These are phyloP conservation scores for Scedosporium dehoogii DNA, from an alignment of 2,329 filamentous ascomycete species.

Conservation along the genomic window DNA sequence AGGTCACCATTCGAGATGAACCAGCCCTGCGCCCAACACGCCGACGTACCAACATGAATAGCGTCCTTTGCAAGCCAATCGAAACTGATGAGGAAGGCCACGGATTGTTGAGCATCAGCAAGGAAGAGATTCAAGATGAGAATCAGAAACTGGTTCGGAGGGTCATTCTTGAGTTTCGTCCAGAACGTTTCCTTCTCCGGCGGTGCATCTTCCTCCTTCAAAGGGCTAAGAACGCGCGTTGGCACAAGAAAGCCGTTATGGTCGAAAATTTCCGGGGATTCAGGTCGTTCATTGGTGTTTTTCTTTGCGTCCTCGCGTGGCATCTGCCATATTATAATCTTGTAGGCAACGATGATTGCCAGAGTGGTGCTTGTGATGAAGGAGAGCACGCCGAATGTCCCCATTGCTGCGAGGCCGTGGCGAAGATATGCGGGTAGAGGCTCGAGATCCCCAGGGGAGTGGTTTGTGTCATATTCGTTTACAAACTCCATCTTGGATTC, in stretches of 20 bases:
- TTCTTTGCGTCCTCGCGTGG: conserved; percentile 10
- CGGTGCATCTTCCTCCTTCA: not conserved
- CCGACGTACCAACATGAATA: conserved; percentile 40
- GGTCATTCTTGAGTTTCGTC: conserved; percentile 19
- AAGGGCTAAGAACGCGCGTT: not conserved
- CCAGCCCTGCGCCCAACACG: conserved; percentile 58
- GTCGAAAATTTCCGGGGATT: conserved; percentile 26
- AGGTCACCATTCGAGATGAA: conserved; percentile 58
- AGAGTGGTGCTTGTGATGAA: conserved; percentile 23
- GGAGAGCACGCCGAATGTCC: conserved; percentile 24
- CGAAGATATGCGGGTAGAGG: conserved; percentile 24
- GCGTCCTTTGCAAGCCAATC: conserved; percentile 45
- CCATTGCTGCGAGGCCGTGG: conserved; percentile 26
- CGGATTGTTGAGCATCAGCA: conserved; percentile 56
- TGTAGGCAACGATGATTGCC: conserved; percentile 23
- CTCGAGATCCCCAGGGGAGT: conserved; percentile 19
- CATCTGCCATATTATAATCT: conserved; percentile 24
- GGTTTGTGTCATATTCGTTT: conserved; percentile 16
- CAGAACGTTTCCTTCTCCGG: conserved; percentile 11
- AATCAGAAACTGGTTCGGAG: conserved; percentile 57
- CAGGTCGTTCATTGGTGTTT: conserved; percentile 11
- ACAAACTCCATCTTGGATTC: not conserved
- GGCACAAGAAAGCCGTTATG: conserved; percentile 16
- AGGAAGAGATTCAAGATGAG: conserved; percentile 60
- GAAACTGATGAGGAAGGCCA: conserved; percentile 54